These are phyloP conservation scores for Fusarium incarnatum DNA, from an alignment of 2,329 filamentous ascomycete species.

Conservation along the genomic window DNA sequence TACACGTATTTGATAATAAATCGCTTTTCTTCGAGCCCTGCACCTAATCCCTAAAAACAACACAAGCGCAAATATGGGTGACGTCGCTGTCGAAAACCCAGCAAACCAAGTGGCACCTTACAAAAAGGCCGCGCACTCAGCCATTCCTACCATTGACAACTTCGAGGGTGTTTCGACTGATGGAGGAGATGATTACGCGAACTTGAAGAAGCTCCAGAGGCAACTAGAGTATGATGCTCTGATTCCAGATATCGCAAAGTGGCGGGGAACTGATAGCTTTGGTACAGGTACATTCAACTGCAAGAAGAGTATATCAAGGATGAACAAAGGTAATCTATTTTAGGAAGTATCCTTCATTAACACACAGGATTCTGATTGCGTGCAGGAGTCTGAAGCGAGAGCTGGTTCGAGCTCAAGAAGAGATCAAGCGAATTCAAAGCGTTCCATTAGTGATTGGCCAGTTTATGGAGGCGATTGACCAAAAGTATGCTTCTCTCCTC, in stretches of 20 bases:
- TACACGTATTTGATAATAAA: slow-evolving; percentile 1
- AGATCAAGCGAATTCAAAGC: slow-evolving; percentile 99
- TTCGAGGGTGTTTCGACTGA: slow-evolving; percentile 86
- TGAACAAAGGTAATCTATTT: slow-evolving; percentile 80
- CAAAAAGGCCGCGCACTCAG: slow-evolving; percentile 82
- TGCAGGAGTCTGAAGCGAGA: slow-evolving; percentile 92
- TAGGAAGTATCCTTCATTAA: neutral
- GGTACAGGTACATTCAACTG: slow-evolving; percentile 85
- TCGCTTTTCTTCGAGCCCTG: neutral
- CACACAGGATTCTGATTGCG: slow-evolving; percentile 27
- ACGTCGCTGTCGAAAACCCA: slow-evolving; percentile 86
- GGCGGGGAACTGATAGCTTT: slow-evolving; percentile 42
- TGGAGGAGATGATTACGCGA: slow-evolving; percentile 91
- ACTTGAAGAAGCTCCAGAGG: slow-evolving; percentile 94
- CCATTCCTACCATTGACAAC: slow-evolving; percentile 89
- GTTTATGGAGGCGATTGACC: slow-evolving; percentile 99
- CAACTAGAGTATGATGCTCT: slow-evolving; percentile 81
- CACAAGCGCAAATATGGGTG: slow-evolving; percentile 74
- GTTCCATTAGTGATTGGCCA: slow-evolving; percentile 98
- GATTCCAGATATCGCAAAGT: slow-evolving; percentile 1
- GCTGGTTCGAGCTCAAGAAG: slow-evolving; percentile 95
- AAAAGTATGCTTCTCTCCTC: slow-evolving; percentile 75
- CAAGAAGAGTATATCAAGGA: slow-evolving; percentile 99
- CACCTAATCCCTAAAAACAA: neutral
- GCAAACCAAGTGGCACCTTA: slow-evolving; percentile 78